Base-by-base conservation (phyloP, 2,329 filamentous ascomycete species). In the Monosporascus sp. region DNA sequence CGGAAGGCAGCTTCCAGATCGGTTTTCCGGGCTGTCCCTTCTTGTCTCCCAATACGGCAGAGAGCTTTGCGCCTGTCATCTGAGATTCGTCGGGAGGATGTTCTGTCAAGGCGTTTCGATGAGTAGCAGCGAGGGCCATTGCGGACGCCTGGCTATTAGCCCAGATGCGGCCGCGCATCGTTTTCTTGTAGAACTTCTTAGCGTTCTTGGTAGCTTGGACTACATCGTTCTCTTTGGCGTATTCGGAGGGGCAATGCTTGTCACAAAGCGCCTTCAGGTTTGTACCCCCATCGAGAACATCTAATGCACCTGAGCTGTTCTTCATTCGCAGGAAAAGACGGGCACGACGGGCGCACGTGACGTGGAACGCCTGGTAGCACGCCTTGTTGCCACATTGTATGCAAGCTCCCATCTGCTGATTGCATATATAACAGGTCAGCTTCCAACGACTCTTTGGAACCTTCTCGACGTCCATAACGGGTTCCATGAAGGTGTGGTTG, bases 331-430 rank as follows among this genome's bases (percentile, higher is more conserved):
- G 77, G 66, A 90, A 97, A 0, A 99, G 79, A 58, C 87, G 86
- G 48, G 92, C 91, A 63, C 90, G 85, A 52, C 94, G 84, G 24
- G 94, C 94, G 69, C 94, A 99, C 5, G 94, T 97, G 52, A 97
- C 91, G 71, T 99, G 94, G 69, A 99, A 99, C 8, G 94, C 94
- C 66, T 93, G 87, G 67, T 96, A 99, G 71, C 94, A 99, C 57
- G 88, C 90, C 72, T 97, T 97, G 75, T 97, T 97, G 56, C 92
- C 91, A 71, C 94, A 99, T 71, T 99, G 94, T 56, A 99, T 97
- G 71, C 93, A 97, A 41, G 94, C 93, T 22, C 94, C 94, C 94
- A 99, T 99, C 64, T 87, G 88, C 72, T 99, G 94, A 60, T 91
- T 88, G 74, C 94, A 99, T 53, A 99, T 95, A 70, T 99, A 99